Base-by-base conservation (phyloP, 441 rosid genomes). In the Mallotus repandus region DNA sequence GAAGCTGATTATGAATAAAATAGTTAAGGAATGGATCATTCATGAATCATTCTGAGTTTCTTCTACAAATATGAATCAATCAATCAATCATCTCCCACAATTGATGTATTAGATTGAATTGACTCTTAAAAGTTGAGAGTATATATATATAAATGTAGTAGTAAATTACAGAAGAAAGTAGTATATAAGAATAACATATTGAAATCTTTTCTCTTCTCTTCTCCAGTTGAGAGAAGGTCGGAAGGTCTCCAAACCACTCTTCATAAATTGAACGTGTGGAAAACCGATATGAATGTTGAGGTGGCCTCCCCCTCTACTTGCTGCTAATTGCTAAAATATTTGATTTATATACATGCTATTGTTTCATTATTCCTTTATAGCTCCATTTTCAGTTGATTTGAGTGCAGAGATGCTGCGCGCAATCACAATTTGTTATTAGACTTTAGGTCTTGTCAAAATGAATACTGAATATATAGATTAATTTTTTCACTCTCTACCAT, bases 351-450 rank as follows among this genome's bases (percentile, higher is more conserved):
- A 83, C 81, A 68, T 77, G 77, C 81, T 81, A 80, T 70, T 6
- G 56, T 32, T 53, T 5, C 56, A 53, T 53, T 9, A 0, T 13
- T 52, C 77, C 79, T 4, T 89, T 84, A 89, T 56, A 80, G 85
- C 88, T 92, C 96, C 97, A 86, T 89, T 83, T 87, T 89, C 86
- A 83, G 69, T 80, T 80, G 90, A 82, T 81, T 89, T 18, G 88
- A 80, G 60, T 80, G 90, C 79, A 86, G 77, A 21, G 86, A 71
- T 55, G 77, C 92, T 91, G 92, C 82, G 0, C 76, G 79, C 46
- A 64, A 72, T 50, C 49, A 49, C 18, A 32, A 75, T 21, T 19
- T 49, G 32, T 63, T 56, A 73, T 80, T 59, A 78, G 63, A 5
- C 46, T 43, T 8, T 25, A 25, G 29, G 29, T 25, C 29, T 25